Conservation (phyloP, 331 rosid species). For the Cucumis variabilis region DNA sequence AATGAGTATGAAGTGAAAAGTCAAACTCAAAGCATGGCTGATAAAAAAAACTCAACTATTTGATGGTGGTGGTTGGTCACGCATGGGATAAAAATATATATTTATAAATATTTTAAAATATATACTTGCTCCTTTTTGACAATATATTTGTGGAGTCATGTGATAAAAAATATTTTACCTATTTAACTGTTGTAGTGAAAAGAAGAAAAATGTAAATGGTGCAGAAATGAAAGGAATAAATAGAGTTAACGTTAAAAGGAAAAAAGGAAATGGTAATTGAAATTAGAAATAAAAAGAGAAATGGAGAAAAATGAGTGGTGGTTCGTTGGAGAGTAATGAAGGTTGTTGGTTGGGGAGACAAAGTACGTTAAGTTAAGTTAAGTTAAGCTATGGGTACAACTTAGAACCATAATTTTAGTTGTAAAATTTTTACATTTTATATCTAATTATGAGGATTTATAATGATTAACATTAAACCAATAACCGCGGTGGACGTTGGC, state of each 20-base stretch:
- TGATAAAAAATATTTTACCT: too few relatives aligned
- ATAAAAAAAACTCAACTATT: background rate
- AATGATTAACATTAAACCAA: background rate
- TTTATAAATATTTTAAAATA: too few relatives aligned
- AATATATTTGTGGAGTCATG: too few relatives aligned
- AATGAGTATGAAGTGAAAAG: background rate
- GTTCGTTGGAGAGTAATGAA: background rate
- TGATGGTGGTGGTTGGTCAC: background rate
- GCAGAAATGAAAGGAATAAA: too few relatives aligned
- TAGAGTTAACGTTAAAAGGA: too few relatives aligned
- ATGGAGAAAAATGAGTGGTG: background rate
- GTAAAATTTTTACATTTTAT: background rate
- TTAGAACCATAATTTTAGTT: background rate
- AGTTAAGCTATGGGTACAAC: background rate
- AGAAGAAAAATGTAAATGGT: too few relatives aligned
- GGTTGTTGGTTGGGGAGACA: background rate
- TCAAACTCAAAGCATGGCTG: background rate
- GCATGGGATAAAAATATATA: background rate
- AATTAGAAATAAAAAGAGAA: too few relatives aligned
- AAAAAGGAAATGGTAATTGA: too few relatives aligned
- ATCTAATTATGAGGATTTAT: constrained; percentile 8
- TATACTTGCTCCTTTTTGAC: too few relatives aligned
- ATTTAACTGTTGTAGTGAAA: too few relatives aligned
- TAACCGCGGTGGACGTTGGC: too few relatives aligned
- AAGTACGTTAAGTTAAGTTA: background rate